Conservation (phyloP, 148 eudicot species). For the Spergularia bocconei region DNA sequence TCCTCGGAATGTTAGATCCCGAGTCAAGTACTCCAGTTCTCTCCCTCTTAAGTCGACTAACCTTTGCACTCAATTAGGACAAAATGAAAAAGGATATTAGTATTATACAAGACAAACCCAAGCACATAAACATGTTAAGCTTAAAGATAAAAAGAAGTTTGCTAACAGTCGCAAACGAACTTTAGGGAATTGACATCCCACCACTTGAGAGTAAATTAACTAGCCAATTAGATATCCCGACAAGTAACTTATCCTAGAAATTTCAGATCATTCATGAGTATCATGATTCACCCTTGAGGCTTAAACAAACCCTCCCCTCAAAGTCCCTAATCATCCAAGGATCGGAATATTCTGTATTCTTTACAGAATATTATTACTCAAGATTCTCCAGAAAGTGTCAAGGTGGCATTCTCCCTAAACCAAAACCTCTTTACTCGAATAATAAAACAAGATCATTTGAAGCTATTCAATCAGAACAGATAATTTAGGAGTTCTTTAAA, state of each 20-base stretch:
- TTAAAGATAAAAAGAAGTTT: slow-evolving; percentile 11
- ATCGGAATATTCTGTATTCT: slow-evolving; percentile 9
- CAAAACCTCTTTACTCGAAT: neutral
- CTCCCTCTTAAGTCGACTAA: neutral
- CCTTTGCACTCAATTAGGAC: neutral
- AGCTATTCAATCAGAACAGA: neutral
- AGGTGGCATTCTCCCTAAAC: slow-evolving; percentile 10
- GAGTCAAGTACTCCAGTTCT: neutral
- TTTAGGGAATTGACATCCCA: slow-evolving; percentile 14
- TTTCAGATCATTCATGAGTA: slow-evolving; percentile 15
- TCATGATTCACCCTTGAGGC: slow-evolving; percentile 7
- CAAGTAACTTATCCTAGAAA: slow-evolving; percentile 17
- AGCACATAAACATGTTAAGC: slow-evolving; percentile 19
- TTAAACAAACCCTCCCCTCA: slow-evolving; percentile 4
- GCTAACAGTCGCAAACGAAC: neutral
- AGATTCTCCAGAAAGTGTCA: slow-evolving; percentile 10
- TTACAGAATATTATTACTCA: slow-evolving; percentile 2
- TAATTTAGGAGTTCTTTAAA: neutral
- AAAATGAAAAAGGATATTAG: no score
- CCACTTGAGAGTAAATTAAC: neutral
- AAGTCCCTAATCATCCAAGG: slow-evolving; percentile 3
- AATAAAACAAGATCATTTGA: neutral
- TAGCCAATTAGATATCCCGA: slow-evolving; percentile 5
- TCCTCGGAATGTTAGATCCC: no score
- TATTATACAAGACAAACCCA: slow-evolving; percentile 3